Evolutionary conservation across 2,329 filamentous ascomycete species (phyloP).

Genomic region (Orbilia brochopaga): DNA sequence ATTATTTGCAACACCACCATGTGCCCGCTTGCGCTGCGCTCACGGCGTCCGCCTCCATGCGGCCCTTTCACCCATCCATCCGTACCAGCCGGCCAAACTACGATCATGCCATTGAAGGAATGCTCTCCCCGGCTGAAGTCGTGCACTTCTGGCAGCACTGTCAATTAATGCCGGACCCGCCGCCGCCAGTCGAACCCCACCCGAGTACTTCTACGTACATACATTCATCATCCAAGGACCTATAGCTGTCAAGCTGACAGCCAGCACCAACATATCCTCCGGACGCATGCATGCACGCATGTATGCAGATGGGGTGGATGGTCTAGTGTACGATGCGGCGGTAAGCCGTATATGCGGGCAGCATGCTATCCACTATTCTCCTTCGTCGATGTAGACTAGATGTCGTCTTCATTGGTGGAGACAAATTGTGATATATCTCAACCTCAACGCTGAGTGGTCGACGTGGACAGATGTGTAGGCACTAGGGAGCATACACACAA

Average conservation of each 20-base stretch:
- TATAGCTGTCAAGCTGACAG: slow-evolving; percentile 1
- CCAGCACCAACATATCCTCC: neutral
- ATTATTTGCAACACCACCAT: neutral
- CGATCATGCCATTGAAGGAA: neutral
- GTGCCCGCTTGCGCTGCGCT: neutral
- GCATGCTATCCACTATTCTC: too few species aligned
- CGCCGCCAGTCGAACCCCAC: neutral
- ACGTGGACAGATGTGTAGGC: too few species aligned
- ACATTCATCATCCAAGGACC: neutral
- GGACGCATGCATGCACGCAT: too few species aligned
- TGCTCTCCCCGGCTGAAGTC: too few species aligned
- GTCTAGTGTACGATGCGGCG: neutral
- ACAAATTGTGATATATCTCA: too few species aligned
- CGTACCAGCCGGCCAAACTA: neutral
- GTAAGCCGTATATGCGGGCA: too few species aligned
- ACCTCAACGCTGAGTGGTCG: too few species aligned
- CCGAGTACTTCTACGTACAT: too few species aligned
- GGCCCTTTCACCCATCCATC: neutral
- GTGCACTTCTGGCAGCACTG: too few species aligned
- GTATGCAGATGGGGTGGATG: neutral
- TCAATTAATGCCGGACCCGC: neutral
- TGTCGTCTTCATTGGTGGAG: too few species aligned
- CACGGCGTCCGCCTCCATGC: neutral
- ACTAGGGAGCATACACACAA: too few species aligned
- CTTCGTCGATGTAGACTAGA: too few species aligned